A percentile compares a stretch with the other conserved stretches of the same genome.
Conservation (phyloP, 2,329 filamentous ascomycete species). For the Stagonosporopsis cucurbitacearum region DNA sequence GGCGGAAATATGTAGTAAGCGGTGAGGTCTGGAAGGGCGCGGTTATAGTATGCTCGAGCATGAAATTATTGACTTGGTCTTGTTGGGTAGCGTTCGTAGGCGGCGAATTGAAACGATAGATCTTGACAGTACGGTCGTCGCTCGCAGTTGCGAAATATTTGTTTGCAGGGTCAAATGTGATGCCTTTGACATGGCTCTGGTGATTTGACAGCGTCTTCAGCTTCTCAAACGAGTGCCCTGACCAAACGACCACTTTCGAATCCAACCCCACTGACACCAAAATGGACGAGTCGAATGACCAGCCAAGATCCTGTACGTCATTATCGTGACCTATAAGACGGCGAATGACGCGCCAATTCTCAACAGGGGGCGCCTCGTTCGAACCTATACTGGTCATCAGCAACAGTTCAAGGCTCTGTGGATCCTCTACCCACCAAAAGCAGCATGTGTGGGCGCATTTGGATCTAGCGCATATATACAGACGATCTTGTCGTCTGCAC, state of each 20-base stretch:
- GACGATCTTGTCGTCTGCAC: slow-evolving; percentile 98
- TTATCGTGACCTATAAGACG: slow-evolving; percentile 96
- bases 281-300: slow-evolving; percentile 95
- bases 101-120: slow-evolving; percentile 90
- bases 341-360: slow-evolving; percentile 97
- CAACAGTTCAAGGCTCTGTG: background rate
- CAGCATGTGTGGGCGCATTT: slow-evolving; percentile 75
- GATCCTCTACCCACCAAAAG: slow-evolving; percentile 69
- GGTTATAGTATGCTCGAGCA: slow-evolving; percentile 89
- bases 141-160: slow-evolving; percentile 99
- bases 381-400: slow-evolving; percentile 60
- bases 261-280: slow-evolving; percentile 95
- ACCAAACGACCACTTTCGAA: slow-evolving; percentile 98
- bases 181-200: slow-evolving; percentile 97
- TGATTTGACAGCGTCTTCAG: slow-evolving; percentile 92
- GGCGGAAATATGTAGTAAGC: slow-evolving; percentile 92
- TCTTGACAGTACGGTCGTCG: slow-evolving; percentile 95
- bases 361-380: slow-evolving; percentile 88
- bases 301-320: slow-evolving; percentile 96
- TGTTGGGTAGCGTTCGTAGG: slow-evolving; percentile 90
- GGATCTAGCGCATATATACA: slow-evolving; percentile 94
- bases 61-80: slow-evolving; percentile 96
- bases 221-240: slow-evolving; percentile 96
- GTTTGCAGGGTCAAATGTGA: slow-evolving; percentile 97
- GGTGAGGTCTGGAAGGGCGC: slow-evolving; percentile 89